phyloP scores from a whole-genome alignment of 164 flowering plant species.

The Houttuynia cordata region DNA sequence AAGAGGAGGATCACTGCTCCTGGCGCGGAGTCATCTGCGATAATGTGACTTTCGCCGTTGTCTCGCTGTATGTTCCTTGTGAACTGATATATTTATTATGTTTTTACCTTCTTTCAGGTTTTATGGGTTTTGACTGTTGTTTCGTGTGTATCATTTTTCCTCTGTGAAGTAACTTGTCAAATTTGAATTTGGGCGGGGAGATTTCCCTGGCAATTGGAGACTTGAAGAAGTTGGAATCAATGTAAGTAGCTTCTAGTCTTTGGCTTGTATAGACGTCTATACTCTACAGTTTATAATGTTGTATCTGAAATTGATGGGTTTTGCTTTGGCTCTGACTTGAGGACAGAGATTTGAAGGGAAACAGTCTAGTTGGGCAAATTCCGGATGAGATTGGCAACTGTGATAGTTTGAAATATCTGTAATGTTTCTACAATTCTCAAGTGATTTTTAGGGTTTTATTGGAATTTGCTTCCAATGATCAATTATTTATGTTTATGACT shows the following conservation, averaged over 20 bases:
- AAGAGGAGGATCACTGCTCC: constrained; percentile 61
- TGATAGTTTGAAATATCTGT: constrained; percentile 39
- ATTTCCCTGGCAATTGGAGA: constrained; percentile 79
- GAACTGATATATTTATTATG: background rate
- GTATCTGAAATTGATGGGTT: background rate
- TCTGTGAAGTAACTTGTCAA: constrained; percentile 58
- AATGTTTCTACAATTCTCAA: constrained; percentile 2
- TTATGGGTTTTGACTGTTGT: background rate
- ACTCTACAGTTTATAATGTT: background rate
- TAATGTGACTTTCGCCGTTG: constrained; percentile 42
- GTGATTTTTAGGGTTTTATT: background rate
- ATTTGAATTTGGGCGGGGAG: constrained; percentile 76
- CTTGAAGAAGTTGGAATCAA: constrained; percentile 40
- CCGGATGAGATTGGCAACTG: constrained; percentile 95
- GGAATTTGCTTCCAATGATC: background rate
- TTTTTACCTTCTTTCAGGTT: background rate
- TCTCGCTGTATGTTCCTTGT: constrained; percentile 47
- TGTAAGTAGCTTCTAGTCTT: constrained; percentile 25
- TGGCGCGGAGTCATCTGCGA: constrained; percentile 87
- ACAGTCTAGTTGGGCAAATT: constrained; percentile 70
- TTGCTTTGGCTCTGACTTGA: background rate
- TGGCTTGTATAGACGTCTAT: background rate
- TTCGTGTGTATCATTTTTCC: background rate
- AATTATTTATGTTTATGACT: background rate
- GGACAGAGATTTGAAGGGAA: constrained; percentile 75